Base-by-base conservation (phyloP, 1,139 yeast species). In the Kluyveromyces sp. region DNA sequence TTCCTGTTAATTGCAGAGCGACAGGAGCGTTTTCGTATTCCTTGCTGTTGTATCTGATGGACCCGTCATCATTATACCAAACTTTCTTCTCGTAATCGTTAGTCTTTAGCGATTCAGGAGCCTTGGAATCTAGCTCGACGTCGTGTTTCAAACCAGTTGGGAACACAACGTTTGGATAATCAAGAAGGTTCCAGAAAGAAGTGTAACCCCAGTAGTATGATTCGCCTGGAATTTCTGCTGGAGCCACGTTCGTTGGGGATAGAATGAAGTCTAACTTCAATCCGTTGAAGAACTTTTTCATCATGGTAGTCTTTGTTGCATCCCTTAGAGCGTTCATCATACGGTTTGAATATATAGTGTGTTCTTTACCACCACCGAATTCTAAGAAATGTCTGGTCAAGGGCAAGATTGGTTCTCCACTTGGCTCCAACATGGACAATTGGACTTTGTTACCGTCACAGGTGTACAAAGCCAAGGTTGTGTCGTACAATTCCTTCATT, bases 181-280 rank as follows among this genome's bases (percentile, higher is more conserved):
- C 88, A 53, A 81, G 65, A 47, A 81, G 60, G 60, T 81, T 82
- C 72, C 79, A 83, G 53, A 83, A 73, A 0, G 86, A 65, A 8
- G 89, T 82, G 67, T 83, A 83, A 3, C 87, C 82, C 92, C 94
- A 83, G 65, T 82, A 81, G 60, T 75, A 77, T 8, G 83, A 75
- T 45, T 77, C 74, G 41, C 77, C 81, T 21, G 81, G 78, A 44
- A 73, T 75, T 25, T 90, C 88, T 4, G 94, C 89, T 45, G 81
- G 84, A 50, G 84, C 84, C 49, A 77, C 77, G 60, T 81, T 81
- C 4, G 80, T 73, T 41, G 95, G 94, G 45, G 82, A 72, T 43
- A 86, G 66, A 48, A 85, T 72, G 57, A 81, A 78, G 58, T 85
- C 94, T 43, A 84, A 75, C 41, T 77, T 75, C 54, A 80, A 72